Base-by-base conservation (phyloP, 768 basidiomycete species). In the Amanita rimosa region DNA sequence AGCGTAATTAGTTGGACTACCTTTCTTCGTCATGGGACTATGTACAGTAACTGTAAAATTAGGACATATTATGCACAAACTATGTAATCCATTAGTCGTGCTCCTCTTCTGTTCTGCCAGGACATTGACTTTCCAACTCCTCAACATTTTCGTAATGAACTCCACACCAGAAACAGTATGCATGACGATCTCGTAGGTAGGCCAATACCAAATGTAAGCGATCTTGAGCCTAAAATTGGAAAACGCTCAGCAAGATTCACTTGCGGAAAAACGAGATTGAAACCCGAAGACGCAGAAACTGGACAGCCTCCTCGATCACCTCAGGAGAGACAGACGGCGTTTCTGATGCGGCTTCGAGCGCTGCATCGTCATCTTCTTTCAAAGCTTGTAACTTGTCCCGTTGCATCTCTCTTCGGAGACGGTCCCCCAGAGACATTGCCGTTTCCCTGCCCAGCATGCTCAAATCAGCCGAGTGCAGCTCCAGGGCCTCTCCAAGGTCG, bases 101-200 rank as follows among this genome's bases (percentile, higher is more conserved):
- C 52, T 75, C 78, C 35, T 87, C 85, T 61, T 93, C 90, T 26
- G 76, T 73, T 36, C 68, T 60, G 6, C 90, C 90, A 5, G 89
- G 89, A 62, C 90, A 93, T 48, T 79, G 69, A 33, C 57, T 62
- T 34, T 65, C 65, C 69, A 93, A 66, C 44, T 86, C 83, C 13
- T 75, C 74, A 5, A 65, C 61, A 53, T 72, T 69, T 4, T 74
- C 72, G 58, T 91, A 93, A 55, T 79, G 74, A 10, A 83, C 75
- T 10, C 90, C 90, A 60, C 90, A 93, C 85, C 88, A 92, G 63
- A 90, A 91, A 60, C 90, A 92, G 60, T 92, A 92, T 4, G 70
- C 60, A 61, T 90, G 78, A 52, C 69, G 73, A 34, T 76, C 70
- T 21, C 90, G 83, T 43, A 93, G 73, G 62, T 93, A 89, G 4